Evolutionary conservation across 345 rosid genomes (phyloP).

Genomic region (Microcos paniculata): DNA sequence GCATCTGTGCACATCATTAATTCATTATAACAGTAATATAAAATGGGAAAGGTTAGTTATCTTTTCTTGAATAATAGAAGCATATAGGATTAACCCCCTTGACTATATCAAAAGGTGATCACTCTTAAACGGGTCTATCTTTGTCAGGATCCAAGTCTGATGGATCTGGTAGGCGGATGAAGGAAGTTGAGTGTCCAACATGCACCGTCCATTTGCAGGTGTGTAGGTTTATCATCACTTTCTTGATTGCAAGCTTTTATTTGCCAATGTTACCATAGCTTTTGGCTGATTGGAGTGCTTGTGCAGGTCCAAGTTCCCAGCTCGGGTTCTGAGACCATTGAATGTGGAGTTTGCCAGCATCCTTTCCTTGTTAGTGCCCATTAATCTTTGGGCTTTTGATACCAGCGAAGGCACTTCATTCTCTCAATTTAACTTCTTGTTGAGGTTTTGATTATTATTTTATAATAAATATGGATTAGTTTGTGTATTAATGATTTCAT

Average conservation of each 20-base stretch:
- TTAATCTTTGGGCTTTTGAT: constrained; percentile 25
- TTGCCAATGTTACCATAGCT: not conserved
- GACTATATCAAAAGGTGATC: too few species aligned
- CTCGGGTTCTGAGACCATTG: constrained; percentile 98
- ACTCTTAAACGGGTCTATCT: not conserved
- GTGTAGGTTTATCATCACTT: constrained; percentile 4
- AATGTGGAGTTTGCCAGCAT: constrained; percentile 97
- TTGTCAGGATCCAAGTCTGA: constrained; percentile 61
- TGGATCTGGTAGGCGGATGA: constrained; percentile 82
- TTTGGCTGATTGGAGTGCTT: not conserved
- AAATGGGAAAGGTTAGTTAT: not conserved
- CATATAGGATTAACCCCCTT: not conserved
- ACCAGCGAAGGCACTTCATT: not conserved
- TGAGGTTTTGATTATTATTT: constrained; percentile 9
- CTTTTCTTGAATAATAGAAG: not conserved
- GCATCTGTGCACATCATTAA: not conserved
- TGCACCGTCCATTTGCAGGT: constrained; percentile 99
- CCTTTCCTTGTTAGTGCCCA: constrained; percentile 93
- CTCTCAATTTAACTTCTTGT: not conserved
- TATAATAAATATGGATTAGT: constrained; percentile 16
- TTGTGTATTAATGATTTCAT: constrained; percentile 14
- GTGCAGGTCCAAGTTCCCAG: constrained; percentile 96
- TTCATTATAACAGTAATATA: not conserved
- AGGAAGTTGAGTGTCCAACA: constrained; percentile 96
- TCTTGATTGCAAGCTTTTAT: not conserved